Conservation (phyloP, 345 rosid species). For the Fremontodendron californicum region DNA sequence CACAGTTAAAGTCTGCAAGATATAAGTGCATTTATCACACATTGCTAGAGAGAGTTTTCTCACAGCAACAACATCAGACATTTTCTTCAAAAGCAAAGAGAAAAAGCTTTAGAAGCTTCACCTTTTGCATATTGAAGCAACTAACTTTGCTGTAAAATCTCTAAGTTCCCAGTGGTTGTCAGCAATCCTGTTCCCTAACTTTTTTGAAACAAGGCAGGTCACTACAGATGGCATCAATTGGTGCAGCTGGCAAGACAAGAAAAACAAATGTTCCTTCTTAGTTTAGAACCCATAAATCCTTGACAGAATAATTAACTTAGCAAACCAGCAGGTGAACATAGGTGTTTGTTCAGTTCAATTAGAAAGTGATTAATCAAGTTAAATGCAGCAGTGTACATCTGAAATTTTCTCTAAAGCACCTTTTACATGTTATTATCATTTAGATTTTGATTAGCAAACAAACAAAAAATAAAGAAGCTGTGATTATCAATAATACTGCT, state of each 20-base stretch:
- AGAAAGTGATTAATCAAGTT: not conserved
- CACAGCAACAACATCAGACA: not conserved
- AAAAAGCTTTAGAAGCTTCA: constrained; percentile 22
- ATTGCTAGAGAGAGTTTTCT: not conserved
- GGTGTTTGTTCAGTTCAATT: not conserved
- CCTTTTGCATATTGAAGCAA: constrained; percentile 93
- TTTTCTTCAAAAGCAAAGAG: constrained; percentile 10
- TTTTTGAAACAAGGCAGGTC: constrained; percentile 91
- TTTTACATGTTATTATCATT: no score
- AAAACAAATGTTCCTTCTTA: constrained; percentile 32
- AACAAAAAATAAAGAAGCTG: no score
- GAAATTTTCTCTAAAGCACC: no score
- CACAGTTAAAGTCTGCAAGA: not conserved
- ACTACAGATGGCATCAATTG: constrained; percentile 99
- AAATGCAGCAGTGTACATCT: no score
- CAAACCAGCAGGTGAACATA: constrained; percentile 1
- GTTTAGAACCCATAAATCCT: constrained; percentile 18
- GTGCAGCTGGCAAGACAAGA: constrained; percentile 69
- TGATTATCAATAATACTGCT: no score
- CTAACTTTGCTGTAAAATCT: constrained; percentile 78
- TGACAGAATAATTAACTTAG: constrained; percentile 17
- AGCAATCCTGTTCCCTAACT: constrained; percentile 82
- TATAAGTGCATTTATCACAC: not conserved
- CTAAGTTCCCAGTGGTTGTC: constrained; percentile 99
- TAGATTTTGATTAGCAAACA: no score